These are phyloP conservation scores for Termitomyces sp. DNA, from an alignment of 768 basidiomycete species.

Conservation along the genomic window DNA sequence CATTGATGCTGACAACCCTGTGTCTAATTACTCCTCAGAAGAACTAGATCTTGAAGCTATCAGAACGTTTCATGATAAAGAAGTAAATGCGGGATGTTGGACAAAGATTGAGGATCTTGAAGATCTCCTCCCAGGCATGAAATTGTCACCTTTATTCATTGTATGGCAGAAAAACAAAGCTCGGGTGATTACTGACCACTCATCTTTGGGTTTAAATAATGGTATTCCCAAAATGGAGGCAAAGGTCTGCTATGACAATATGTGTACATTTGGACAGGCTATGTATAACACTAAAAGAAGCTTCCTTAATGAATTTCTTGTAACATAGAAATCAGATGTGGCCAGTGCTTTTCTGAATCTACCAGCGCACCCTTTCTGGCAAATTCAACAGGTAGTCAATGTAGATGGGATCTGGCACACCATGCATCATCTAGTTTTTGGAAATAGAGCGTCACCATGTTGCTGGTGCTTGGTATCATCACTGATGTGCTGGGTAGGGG, in stretches of 20 bases:
- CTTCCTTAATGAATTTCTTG: conserved; percentile 15
- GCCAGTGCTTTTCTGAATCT: conserved; percentile 27
- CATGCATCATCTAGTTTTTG: conserved; percentile 25
- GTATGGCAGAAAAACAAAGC: conserved; percentile 25
- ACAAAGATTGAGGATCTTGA: background rate
- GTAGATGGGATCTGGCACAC: conserved; percentile 22
- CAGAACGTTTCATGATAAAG: conserved; percentile 7
- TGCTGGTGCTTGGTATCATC: conserved; percentile 22
- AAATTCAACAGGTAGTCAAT: conserved; percentile 26
- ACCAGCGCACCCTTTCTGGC: conserved; percentile 29
- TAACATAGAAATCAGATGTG: conserved; percentile 26
- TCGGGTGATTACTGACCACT: conserved; percentile 23
- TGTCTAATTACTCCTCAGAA: conserved; percentile 9
- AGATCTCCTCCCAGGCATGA: conserved; percentile 23
- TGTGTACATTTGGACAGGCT: background rate
- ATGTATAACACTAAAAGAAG: conserved; percentile 12
- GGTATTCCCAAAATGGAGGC: conserved; percentile 2
- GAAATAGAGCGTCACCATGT: conserved; percentile 19
- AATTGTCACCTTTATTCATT: conserved; percentile 21
- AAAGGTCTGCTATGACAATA: conserved; percentile 8
- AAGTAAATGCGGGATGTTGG: conserved; percentile 17
- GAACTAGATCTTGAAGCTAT: background rate
- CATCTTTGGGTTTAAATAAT: conserved; percentile 15
- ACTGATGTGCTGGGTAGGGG: conserved; percentile 18
- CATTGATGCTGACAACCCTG: background rate